Evolutionary conservation across 179 eudicot genomes (phyloP).

Genomic region (Beta corolliflora): DNA sequence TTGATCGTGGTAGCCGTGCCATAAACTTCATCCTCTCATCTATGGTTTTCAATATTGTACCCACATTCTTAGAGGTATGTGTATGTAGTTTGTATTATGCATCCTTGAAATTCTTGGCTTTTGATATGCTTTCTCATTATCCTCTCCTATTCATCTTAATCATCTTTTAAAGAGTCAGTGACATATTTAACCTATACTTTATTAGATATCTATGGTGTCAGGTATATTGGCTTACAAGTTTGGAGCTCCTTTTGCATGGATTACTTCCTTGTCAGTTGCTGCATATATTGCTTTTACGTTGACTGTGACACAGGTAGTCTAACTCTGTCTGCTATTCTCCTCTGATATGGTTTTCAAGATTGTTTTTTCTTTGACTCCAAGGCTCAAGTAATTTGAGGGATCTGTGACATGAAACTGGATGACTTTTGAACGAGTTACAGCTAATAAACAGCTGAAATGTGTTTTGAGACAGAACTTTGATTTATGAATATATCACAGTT

Average conservation of each 20-base stretch:
- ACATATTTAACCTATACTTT: slow-evolving; percentile 54
- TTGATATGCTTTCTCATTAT: slow-evolving; percentile 1
- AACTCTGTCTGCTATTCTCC: slow-evolving; percentile 17
- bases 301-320: slow-evolving; percentile 79
- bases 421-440: neutral
- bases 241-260: slow-evolving; percentile 96
- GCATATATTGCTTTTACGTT: slow-evolving; percentile 86
- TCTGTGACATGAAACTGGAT: neutral
- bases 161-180: slow-evolving; percentile 18
- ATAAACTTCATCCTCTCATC: slow-evolving; percentile 91
- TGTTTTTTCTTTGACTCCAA: neutral
- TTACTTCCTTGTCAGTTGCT: slow-evolving; percentile 89
- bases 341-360: slow-evolving; percentile 6
- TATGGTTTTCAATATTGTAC: slow-evolving; percentile 94
- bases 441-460: neutral
- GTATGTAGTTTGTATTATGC: slow-evolving; percentile 17
- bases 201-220: slow-evolving; percentile 95
- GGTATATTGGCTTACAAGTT: slow-evolving; percentile 96
- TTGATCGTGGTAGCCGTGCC: slow-evolving; percentile 99
- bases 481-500: neutral
- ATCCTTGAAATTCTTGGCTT: neutral
- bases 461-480: neutral
- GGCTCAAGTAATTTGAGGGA: neutral
- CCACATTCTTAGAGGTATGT: slow-evolving; percentile 88
- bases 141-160: neutral